These are phyloP conservation scores for Eremochloa ophiuroides DNA, from an alignment of 176 grass and related monocot species.

Conservation along the genomic window DNA sequence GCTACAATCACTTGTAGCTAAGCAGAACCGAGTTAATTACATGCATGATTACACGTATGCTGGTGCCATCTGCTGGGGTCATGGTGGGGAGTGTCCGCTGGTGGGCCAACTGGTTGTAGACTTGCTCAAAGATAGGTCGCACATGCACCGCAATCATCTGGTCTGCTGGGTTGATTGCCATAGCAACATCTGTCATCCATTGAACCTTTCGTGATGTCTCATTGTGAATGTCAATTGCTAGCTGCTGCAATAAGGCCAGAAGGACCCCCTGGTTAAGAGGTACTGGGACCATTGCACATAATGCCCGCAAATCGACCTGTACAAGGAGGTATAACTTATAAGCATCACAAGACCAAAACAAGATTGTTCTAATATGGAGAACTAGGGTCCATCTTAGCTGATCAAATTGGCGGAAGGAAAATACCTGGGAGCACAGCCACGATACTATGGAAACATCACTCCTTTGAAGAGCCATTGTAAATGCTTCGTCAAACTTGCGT, in stretches of 20 bases:
- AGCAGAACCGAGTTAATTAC: constrained; percentile 89
- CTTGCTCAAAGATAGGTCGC: constrained; percentile 91
- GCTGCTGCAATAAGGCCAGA: constrained; percentile 91
- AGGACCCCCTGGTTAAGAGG: constrained; percentile 91
- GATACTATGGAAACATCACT: constrained; percentile 93
- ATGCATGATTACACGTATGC: constrained; percentile 77
- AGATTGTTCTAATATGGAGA: constrained; percentile 4
- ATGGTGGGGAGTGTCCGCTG: constrained; percentile 59
- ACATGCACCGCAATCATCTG: constrained; percentile 67
- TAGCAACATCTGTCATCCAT: constrained; percentile 94
- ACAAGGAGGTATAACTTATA: constrained; percentile 16
- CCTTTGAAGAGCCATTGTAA: constrained; percentile 94
- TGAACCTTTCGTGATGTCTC: constrained; percentile 64
- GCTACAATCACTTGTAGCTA: constrained; percentile 75
- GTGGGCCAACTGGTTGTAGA: constrained; percentile 60
- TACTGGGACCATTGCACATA: constrained; percentile 51
- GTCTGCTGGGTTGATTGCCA: constrained; percentile 82
- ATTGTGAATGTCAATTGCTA: constrained; percentile 80
- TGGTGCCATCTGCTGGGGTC: constrained; percentile 41
- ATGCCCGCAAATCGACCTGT: constrained; percentile 86
- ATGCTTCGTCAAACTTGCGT: constrained; percentile 84
- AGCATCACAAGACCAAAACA: constrained; percentile 19
- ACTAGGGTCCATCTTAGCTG: neutral
- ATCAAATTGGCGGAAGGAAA: constrained; percentile 1
- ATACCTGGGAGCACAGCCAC: constrained; percentile 94